These are phyloP conservation scores for Phytophthora fragariaefolia DNA, from an alignment of 352 stramenopile genomes.

Conservation along the genomic window DNA sequence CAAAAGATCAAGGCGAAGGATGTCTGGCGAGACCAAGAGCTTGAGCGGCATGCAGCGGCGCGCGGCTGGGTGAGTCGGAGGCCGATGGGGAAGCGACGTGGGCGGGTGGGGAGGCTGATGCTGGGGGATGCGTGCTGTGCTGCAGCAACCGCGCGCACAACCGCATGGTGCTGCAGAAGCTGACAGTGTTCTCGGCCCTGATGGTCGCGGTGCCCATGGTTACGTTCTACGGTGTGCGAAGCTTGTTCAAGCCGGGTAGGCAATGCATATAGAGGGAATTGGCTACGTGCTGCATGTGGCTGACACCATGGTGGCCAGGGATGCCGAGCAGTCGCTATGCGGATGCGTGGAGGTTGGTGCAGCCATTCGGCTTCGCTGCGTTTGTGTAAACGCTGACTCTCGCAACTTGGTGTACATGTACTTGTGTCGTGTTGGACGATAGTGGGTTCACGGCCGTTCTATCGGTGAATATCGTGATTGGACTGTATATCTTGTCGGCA, in stretches of 20 bases:
- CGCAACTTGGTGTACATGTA: neutral
- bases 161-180: slow-evolving; percentile 72
- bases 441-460: slow-evolving; percentile 79
- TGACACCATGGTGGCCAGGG: slow-evolving; percentile 31
- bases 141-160: slow-evolving; percentile 78
- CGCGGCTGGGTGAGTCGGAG: slow-evolving; percentile 39
- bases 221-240: slow-evolving; percentile 70
- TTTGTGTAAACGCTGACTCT: neutral
- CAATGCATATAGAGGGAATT: neutral
- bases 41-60: slow-evolving; percentile 58
- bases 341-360: slow-evolving; percentile 72
- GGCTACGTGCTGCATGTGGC: neutral
- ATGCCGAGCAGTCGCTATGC: slow-evolving; percentile 39
- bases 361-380: neutral
- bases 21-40: slow-evolving; percentile 41
- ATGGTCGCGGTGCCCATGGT: slow-evolving; percentile 68
- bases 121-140: neutral
- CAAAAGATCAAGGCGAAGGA: slow-evolving; percentile 14
- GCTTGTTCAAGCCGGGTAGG: slow-evolving; percentile 55
- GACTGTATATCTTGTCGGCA: slow-evolving; percentile 77
- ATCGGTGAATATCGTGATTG: slow-evolving; percentile 81
- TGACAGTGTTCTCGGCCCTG: slow-evolving; percentile 73
- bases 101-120: neutral
- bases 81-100: too few species aligned
- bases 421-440: slow-evolving; percentile 4